Conservation (phyloP, 495 filamentous ascomycete species). For the Hypomontagnella monticulosa region DNA sequence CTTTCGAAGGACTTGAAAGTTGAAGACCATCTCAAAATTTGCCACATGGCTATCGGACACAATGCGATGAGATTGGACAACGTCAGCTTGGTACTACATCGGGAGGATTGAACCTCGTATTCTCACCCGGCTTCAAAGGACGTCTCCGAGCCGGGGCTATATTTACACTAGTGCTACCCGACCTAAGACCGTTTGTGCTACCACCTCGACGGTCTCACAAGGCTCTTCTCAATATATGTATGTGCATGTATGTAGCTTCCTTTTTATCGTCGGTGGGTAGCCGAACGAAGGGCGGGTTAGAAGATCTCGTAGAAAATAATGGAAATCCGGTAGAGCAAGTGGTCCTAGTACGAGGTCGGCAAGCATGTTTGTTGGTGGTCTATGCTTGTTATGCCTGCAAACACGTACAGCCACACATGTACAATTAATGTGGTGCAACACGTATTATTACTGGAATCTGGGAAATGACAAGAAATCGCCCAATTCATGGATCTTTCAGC, state of each 20-base stretch:
- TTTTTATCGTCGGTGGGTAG: too few species aligned
- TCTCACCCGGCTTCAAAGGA: slow-evolving; percentile 1
- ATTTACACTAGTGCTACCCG: not conserved
- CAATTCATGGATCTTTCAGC: not conserved
- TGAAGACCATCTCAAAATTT: slow-evolving; percentile 13
- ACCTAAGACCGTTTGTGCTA: not conserved
- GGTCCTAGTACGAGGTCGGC: not conserved
- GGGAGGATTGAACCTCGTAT: slow-evolving; percentile 38
- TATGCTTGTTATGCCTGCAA: not conserved
- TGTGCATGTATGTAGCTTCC: too few species aligned
- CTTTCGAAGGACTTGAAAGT: not conserved
- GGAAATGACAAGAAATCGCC: not conserved
- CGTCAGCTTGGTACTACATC: slow-evolving; percentile 26
- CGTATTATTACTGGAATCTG: slow-evolving; percentile 12
- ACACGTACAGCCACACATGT: not conserved
- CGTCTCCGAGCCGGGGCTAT: too few species aligned
- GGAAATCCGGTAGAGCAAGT: slow-evolving; percentile 3
- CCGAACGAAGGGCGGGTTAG: slow-evolving; percentile 3
- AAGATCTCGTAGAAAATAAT: slow-evolving; percentile 4
- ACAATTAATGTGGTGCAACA: too few species aligned
- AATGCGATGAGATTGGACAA: slow-evolving; percentile 9
- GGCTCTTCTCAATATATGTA: too few species aligned
- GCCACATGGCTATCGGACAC: slow-evolving; percentile 31
- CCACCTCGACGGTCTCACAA: not conserved
- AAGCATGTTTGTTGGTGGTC: not conserved